Conservation (phyloP, 2,329 filamentous ascomycete species). For the Echinosphaeria canescens region DNA sequence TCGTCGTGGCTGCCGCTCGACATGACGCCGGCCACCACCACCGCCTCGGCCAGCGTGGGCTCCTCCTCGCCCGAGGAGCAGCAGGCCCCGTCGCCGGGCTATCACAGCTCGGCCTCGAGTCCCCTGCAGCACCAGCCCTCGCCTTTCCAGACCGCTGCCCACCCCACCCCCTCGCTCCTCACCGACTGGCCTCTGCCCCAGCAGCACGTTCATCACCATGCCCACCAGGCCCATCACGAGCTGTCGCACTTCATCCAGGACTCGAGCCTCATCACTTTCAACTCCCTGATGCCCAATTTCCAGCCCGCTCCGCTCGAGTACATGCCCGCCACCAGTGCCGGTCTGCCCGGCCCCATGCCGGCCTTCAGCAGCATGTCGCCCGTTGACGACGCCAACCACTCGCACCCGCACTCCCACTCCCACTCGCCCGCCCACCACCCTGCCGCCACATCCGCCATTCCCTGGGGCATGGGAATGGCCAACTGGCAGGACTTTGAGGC, state of each 20-base stretch:
- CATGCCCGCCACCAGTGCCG: slow-evolving; percentile 15
- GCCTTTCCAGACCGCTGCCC: slow-evolving; percentile 26
- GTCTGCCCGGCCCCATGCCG: background rate
- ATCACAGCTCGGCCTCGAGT: slow-evolving; percentile 22
- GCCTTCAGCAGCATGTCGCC: slow-evolving; percentile 22
- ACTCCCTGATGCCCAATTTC: slow-evolving; percentile 25
- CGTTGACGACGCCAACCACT: too few relatives aligned
- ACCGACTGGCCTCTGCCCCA: slow-evolving; percentile 35
- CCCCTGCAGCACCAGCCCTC: slow-evolving; percentile 28
- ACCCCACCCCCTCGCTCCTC: slow-evolving; percentile 24
- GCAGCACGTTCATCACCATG: slow-evolving; percentile 8
- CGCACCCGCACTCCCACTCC: slow-evolving; percentile 39
- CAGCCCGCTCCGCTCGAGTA: slow-evolving; percentile 37
- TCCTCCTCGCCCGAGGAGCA: slow-evolving; percentile 29
- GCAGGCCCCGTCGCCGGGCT: slow-evolving; percentile 18
- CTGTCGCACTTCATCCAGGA: slow-evolving; percentile 34
- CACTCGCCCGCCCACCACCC: slow-evolving; percentile 34
- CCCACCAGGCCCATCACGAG: slow-evolving; percentile 19
- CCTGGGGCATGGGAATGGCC: slow-evolving; percentile 42
- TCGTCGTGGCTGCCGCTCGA: slow-evolving; percentile 23
- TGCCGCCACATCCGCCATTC: slow-evolving; percentile 28
- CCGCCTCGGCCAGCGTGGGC: slow-evolving; percentile 17
- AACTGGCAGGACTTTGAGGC: slow-evolving; percentile 66
- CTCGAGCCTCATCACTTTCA: slow-evolving; percentile 30
- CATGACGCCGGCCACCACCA: slow-evolving; percentile 14